Evolutionary conservation across 768 basidiomycete genomes (phyloP).

Genomic region (Trametes villosa): DNA sequence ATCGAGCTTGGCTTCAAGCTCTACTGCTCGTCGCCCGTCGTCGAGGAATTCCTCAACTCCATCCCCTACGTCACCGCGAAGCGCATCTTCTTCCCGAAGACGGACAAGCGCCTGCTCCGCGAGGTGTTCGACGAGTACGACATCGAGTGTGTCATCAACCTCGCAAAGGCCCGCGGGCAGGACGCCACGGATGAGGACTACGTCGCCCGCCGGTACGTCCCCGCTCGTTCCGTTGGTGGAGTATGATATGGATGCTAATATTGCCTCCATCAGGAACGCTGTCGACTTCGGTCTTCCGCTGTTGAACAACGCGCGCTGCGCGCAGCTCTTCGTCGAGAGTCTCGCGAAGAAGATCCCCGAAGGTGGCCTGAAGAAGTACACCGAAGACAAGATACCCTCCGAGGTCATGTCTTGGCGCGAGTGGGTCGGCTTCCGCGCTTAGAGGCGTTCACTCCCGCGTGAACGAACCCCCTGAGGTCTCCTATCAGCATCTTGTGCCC

Average conservation of each 20-base stretch:
- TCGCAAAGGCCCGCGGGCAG: conserved; percentile 77
- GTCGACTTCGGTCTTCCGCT: conserved; percentile 95
- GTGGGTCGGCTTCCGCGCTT: conserved; percentile 78
- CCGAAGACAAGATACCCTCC: conserved; percentile 85
- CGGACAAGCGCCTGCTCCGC: conserved; percentile 93
- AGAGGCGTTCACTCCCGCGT: conserved; percentile 22
- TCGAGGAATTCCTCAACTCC: conserved; percentile 81
- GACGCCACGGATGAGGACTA: conserved; percentile 92
- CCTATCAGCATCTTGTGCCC: background rate
- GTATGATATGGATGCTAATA: background rate
- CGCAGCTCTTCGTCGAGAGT: conserved; percentile 89
- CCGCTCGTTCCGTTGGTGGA: background rate
- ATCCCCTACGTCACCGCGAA: conserved; percentile 80
- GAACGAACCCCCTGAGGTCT: background rate
- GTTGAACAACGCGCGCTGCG: conserved; percentile 88
- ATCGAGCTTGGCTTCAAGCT: conserved; percentile 92
- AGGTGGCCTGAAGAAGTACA: conserved; percentile 78
- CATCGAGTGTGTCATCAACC: conserved; percentile 93
- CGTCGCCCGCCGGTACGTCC: conserved; percentile 82
- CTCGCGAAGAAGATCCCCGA: conserved; percentile 82
- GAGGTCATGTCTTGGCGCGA: conserved; percentile 94
- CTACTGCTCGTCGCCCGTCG: conserved; percentile 79
- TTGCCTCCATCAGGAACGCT: conserved; percentile 67
- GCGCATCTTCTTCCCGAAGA: conserved; percentile 94
- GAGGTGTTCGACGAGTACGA: conserved; percentile 95